Conservation (phyloP, 1,284 basidiomycete species). For the Ustilago loliicola region DNA sequence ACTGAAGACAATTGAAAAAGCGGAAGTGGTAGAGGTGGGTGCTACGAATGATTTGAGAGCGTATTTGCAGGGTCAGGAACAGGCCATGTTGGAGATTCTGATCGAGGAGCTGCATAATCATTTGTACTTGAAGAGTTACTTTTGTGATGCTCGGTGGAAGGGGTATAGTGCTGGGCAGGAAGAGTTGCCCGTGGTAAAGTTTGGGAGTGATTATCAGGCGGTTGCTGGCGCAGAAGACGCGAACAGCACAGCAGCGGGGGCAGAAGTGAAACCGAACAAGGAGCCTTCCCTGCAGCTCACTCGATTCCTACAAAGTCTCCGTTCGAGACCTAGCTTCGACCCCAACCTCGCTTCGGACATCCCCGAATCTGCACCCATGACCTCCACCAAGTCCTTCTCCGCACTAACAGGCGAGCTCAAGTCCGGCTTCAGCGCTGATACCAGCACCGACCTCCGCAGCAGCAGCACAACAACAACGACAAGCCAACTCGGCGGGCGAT, state of each 20-base stretch:
- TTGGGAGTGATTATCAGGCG: slow-evolving; percentile 54
- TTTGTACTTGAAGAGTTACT: slow-evolving; percentile 96
- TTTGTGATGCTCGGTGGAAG: slow-evolving; percentile 93
- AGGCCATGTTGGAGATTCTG: slow-evolving; percentile 77
- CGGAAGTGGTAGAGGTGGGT: slow-evolving; percentile 93
- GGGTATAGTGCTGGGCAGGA: slow-evolving; percentile 86
- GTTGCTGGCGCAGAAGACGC: neutral
- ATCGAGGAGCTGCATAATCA: slow-evolving; percentile 97
- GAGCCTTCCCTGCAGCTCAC: slow-evolving; percentile 43
- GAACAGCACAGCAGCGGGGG: neutral
- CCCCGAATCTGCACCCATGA: slow-evolving; percentile 38
- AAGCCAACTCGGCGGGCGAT: slow-evolving; percentile 18
- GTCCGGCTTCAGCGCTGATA: neutral
- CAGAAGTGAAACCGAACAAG: slow-evolving; percentile 4
- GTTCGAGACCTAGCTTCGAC: slow-evolving; percentile 49
- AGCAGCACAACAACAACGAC: slow-evolving; percentile 1
- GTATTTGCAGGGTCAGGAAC: slow-evolving; percentile 88
- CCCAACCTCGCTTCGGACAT: slow-evolving; percentile 53
- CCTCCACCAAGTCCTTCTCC: slow-evolving; percentile 40
- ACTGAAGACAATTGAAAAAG: slow-evolving; percentile 89
- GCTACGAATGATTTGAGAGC: slow-evolving; percentile 88
- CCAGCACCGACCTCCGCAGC: slow-evolving; percentile 7
- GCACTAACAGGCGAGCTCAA: slow-evolving; percentile 45
- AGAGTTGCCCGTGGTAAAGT: slow-evolving; percentile 58
- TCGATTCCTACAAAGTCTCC: slow-evolving; percentile 47